These are phyloP conservation scores for Kodamaea hsintzibuensis DNA, from an alignment of 805 yeast species.

Conservation along the genomic window DNA sequence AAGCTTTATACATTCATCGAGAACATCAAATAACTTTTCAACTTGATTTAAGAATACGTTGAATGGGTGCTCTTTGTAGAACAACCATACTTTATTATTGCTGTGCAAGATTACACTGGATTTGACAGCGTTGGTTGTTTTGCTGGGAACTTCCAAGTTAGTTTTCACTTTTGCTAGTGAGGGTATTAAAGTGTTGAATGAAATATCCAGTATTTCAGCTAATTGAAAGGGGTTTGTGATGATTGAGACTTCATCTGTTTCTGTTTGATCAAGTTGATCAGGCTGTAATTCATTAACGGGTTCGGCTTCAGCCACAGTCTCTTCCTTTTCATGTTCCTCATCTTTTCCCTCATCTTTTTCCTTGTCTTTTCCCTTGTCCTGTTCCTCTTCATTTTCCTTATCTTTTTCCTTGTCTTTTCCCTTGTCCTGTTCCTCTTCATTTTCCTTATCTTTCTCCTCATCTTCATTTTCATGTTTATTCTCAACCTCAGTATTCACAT, in stretches of 20 bases:
- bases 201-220: background rate
- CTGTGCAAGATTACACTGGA: constrained; percentile 5
- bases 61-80: constrained; percentile 4
- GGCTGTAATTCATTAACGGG: no score
- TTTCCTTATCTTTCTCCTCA: background rate
- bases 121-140: background rate
- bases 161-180: background rate
- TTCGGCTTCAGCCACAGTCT: background rate
- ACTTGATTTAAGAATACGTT: background rate
- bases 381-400: background rate
- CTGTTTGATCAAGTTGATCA: background rate
- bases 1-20: background rate
- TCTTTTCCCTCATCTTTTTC: background rate
- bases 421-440: background rate
- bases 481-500: background rate
- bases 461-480: background rate
- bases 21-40: background rate
- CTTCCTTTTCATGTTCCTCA: background rate
- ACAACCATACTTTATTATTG: constrained; percentile 13
- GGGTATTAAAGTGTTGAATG: background rate
- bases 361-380: background rate
- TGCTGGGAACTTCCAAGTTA: background rate
- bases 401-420: background rate
- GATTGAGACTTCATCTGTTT: background rate
- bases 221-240: background rate